Conservation (phyloP, 108 stramenopile genomes). For the Fragilariopsis cylindrus region DNA sequence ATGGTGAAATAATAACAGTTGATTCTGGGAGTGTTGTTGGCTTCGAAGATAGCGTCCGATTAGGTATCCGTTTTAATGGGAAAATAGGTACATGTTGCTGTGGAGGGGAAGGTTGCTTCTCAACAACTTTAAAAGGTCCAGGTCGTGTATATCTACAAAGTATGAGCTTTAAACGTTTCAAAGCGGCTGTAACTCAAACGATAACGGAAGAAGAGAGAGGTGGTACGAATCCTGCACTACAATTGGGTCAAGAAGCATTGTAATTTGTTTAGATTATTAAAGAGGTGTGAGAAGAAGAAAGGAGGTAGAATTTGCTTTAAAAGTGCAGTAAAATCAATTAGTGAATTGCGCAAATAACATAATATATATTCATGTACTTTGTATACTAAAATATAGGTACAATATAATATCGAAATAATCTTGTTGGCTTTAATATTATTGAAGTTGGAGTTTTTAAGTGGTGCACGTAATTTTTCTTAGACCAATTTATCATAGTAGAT, state of each 20-base stretch:
- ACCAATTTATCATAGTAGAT: slow-evolving; percentile 40
- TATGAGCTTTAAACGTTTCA: slow-evolving; percentile 14
- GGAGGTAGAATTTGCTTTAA: no score
- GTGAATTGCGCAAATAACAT: no score
- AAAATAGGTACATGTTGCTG: slow-evolving; percentile 69
- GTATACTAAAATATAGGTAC: no score
- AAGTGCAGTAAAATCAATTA: no score
- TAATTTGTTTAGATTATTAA: not conserved
- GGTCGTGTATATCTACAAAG: slow-evolving; percentile 78
- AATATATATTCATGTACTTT: no score
- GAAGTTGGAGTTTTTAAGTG: no score
- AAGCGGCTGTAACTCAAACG: slow-evolving; percentile 8
- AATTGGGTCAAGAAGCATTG: not conserved
- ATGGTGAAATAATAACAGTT: slow-evolving; percentile 65
- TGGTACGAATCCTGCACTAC: not conserved
- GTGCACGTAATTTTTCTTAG: slow-evolving; percentile 4
- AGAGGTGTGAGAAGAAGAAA: no score
- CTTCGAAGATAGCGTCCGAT: slow-evolving; percentile 55
- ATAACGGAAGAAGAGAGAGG: slow-evolving; percentile 18
- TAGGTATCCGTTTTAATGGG: slow-evolving; percentile 65
- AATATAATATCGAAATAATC: no score
- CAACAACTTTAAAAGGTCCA: slow-evolving; percentile 85
- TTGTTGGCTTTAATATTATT: no score
- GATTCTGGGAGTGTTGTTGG: slow-evolving; percentile 69
- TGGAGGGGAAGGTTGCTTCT: slow-evolving; percentile 84